Percentiles rank a stretch among this genome's conserved stretches.
phyloP scores from a whole-genome alignment of 1,139 yeast species.

The Saccharomycopsis hybrid region DNA sequence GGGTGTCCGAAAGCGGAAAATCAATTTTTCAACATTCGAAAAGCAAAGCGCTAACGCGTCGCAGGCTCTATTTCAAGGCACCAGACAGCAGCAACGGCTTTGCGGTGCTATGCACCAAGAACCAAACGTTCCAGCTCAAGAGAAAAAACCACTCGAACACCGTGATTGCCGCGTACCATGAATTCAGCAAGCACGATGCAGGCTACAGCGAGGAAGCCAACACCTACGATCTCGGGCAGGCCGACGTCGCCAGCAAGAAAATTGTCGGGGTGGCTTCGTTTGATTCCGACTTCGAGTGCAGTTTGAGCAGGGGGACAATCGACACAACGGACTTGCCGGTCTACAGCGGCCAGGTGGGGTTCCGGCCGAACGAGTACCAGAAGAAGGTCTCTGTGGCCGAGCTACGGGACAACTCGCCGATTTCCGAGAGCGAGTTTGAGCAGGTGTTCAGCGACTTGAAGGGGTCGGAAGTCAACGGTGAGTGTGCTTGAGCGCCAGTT shows the following conservation, averaged over 20 bases:
- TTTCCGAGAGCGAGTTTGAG: constrained; percentile 51
- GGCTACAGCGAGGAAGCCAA: background rate
- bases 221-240: too few relatives aligned
- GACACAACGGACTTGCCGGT: constrained; percentile 42
- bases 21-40: too few relatives aligned
- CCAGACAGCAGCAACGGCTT: constrained; percentile 11
- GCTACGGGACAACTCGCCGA: constrained; percentile 43
- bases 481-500: too few relatives aligned
- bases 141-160: constrained; percentile 87
- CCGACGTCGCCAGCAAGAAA: too few relatives aligned
- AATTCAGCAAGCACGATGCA: constrained; percentile 14
- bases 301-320: constrained; percentile 37
- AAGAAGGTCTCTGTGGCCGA: constrained; percentile 31
- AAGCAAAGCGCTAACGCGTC: too few relatives aligned
- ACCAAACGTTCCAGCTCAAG: constrained; percentile 56
- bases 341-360: constrained; percentile 35
- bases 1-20: too few relatives aligned
- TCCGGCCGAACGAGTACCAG: background rate
- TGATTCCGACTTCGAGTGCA: constrained; percentile 47
- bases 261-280: constrained; percentile 39
- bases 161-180: constrained; percentile 46
- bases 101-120: constrained; percentile 51
- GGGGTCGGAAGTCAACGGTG: constrained; percentile 49
- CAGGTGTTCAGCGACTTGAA: constrained; percentile 45
- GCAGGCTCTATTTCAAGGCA: constrained; percentile 16